Percentiles rank a stretch among this genome's conserved stretches.
phyloP scores from a whole-genome alignment of 176 grass and related monocot species.

The Tuctoria greenei region DNA sequence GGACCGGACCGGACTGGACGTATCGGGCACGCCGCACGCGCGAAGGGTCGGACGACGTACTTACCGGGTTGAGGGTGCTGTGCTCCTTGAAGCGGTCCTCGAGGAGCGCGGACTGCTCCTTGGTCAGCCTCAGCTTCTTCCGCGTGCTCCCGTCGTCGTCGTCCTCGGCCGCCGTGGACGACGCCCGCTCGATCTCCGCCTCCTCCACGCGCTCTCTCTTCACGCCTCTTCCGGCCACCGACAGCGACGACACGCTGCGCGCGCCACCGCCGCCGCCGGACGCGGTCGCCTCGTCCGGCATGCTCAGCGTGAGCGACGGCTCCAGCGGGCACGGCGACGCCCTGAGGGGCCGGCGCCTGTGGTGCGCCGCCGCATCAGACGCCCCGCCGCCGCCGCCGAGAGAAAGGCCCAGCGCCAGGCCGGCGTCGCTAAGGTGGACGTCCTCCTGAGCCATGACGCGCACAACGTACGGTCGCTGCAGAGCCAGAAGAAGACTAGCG shows the following conservation, averaged over 20 bases:
- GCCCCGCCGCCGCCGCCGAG: constrained; percentile 20
- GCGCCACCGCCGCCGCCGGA: constrained; percentile 13
- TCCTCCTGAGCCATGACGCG: constrained; percentile 49
- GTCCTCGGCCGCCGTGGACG: constrained; percentile 59
- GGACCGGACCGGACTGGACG: not conserved
- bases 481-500: not conserved
- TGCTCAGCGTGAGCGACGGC: constrained; percentile 78
- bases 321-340: constrained; percentile 31
- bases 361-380: not conserved
- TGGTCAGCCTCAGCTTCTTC: constrained; percentile 95
- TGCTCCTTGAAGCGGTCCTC: constrained; percentile 98
- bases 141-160: constrained; percentile 81
- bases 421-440: constrained; percentile 50
- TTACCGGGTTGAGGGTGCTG: constrained; percentile 91
- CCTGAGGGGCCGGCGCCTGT: not conserved
- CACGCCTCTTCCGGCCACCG: constrained; percentile 47
- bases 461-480: not conserved
- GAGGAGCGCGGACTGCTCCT: constrained; percentile 87
- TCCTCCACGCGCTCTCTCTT: constrained; percentile 61
- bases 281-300: constrained; percentile 45
- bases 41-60: not conserved
- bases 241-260: constrained; percentile 50
- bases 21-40: not conserved
- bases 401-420: constrained; percentile 68
- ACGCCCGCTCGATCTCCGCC: constrained; percentile 52